Base-by-base conservation (phyloP, 75 land plant species). In the Pinus taeda region DNA sequence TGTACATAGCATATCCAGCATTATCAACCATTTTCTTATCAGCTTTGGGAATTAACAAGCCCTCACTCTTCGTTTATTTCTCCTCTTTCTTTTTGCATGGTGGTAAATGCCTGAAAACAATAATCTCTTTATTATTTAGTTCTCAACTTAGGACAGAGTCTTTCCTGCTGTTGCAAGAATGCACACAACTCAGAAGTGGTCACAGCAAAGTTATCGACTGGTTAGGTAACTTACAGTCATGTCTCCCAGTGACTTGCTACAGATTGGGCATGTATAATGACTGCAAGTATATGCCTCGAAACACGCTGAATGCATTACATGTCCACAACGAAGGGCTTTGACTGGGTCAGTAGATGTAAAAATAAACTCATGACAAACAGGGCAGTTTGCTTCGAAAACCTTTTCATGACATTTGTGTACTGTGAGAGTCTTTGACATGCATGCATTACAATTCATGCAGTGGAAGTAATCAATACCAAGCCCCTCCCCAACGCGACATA, bases 381-480 rank as follows among this genome's bases (percentile, higher is more conserved):
- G 95, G 70, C 95, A 90, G 53, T 88, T 83, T 59, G 88, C 81
- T 81, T 88, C 90, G 45, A 89, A 69, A 33, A 86, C 81, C 59
- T 87, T 93, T 60, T 90, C 93, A 76, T 87, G 81, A 84, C 95
- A 93, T 74, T 85, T 85, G 72, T 93, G 95, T 9, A 20, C 74
- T 45, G 78, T 55, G 24, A 90, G 82, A n/a, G 84, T 65, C 39
- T 74, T 80, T 13, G 84, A 74, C 95, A 90, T 90, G 60, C 95
- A 93, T 11, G 84, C 85, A 80, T 93, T 90, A 80, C 95, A 93
- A n/a, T 82, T 93, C 95, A 93, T 93, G 66, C 95, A 93, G 33
- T 93, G 95, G 71, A 90, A 93, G 73, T 74, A 93, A 74, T 90
- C 91, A 69, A 86, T 78, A 60, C 95, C 95, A 37, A 93, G 76